Conservation (phyloP, 495 filamentous ascomycete species). For the Aspergillus campestris region DNA sequence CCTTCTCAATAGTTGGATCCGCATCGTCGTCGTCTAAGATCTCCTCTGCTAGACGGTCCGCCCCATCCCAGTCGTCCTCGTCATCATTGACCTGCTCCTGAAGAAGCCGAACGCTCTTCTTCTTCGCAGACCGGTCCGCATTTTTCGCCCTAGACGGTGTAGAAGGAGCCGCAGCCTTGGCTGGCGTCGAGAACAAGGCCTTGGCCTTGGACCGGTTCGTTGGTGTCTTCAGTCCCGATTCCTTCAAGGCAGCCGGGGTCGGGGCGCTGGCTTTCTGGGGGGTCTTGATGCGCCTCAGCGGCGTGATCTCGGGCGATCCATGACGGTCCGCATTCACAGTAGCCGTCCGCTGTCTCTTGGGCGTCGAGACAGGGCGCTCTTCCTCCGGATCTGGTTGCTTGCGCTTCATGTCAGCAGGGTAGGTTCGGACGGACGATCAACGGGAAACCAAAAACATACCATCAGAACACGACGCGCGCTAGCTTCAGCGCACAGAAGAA, state of each 20-base stretch:
- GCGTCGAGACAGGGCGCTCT: conserved; percentile 30
- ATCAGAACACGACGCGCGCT: conserved; percentile 11
- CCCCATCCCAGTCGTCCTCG: conserved; percentile 70
- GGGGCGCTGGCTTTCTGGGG: conserved; percentile 30
- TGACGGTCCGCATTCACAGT: conserved; percentile 20
- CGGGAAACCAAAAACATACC: conserved; percentile 25
- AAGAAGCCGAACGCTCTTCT: conserved; percentile 70
- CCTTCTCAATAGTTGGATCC: conserved; percentile 28
- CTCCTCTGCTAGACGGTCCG: conserved; percentile 61
- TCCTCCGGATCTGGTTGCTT: conserved; percentile 38
- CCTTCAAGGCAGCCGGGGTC: conserved; percentile 29
- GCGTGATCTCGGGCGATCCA: conserved; percentile 18
- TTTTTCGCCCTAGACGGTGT: conserved; percentile 54
- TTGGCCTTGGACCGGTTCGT: conserved; percentile 35
- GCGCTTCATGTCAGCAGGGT: conserved; percentile 34
- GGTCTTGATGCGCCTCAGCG: conserved; percentile 25
- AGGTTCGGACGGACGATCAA: neutral
- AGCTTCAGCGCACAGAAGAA: neutral
- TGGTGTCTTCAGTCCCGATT: conserved; percentile 36
- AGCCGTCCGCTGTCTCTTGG: conserved; percentile 30
- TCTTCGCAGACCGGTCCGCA: conserved; percentile 74
- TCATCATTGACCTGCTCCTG: conserved; percentile 52
- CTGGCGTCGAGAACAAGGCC: conserved; percentile 34
- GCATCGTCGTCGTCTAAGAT: conserved; percentile 51
- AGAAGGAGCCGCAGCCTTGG: conserved; percentile 19